These are phyloP conservation scores for Ganoderma boninense DNA, from an alignment of 1,284 basidiomycete species.

Conservation along the genomic window DNA sequence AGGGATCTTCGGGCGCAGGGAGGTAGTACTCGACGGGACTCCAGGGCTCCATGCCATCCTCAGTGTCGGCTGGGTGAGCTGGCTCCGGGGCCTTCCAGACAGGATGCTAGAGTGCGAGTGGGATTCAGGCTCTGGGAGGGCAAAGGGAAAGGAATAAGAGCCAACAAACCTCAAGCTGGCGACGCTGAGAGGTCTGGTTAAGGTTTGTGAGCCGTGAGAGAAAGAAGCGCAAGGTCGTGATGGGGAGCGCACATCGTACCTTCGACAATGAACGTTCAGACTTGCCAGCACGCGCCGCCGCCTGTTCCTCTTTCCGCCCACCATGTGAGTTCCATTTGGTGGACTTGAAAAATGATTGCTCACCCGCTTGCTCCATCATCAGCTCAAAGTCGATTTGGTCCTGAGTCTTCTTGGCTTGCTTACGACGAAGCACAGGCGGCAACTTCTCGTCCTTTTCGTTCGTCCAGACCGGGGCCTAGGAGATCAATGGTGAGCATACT, in stretches of 20 bases:
- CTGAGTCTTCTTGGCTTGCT: not conserved
- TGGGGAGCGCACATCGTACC: no score
- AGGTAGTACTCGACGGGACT: not conserved
- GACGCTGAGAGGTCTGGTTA: no score
- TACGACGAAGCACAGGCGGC: not conserved
- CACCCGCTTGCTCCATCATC: not conserved
- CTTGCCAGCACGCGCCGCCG: no score
- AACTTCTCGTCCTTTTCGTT: not conserved
- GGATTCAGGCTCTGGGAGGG: no score
- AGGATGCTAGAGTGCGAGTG: not conserved
- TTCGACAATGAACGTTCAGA: no score
- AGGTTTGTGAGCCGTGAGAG: no score
- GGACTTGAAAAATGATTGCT: no score
- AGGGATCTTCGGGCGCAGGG: not conserved
- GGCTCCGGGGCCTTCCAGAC: not conserved
- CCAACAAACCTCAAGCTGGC: no score
- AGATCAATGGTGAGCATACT: not conserved
- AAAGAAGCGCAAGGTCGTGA: no score
- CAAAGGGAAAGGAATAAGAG: no score
- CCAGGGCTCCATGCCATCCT: not conserved
- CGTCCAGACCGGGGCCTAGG: not conserved
- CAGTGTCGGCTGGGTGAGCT: not conserved
- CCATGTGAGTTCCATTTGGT: not conserved
- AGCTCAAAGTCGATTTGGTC: not conserved
- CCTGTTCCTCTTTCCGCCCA: not conserved